phyloP scores from a whole-genome alignment of 1,284 basidiomycete genomes.

The Mycosarcoma maydis region DNA sequence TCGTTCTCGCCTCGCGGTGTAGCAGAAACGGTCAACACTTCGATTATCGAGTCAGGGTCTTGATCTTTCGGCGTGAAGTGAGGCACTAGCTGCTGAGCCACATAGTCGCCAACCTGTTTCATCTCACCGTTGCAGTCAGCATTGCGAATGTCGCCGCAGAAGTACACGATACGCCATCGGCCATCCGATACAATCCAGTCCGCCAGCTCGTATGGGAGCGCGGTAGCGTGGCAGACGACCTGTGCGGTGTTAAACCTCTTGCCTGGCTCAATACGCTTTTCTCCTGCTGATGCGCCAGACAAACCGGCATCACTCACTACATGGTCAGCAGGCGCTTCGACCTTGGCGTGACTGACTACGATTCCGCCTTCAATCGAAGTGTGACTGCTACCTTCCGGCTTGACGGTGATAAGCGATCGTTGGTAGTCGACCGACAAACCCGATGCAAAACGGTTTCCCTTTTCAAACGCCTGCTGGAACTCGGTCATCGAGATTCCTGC shows the following conservation, averaged over 20 bases:
- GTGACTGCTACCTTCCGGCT: slow-evolving; percentile 16
- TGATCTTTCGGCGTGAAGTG: slow-evolving; percentile 21
- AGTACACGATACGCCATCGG: slow-evolving; percentile 32
- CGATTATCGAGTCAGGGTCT: slow-evolving; percentile 36
- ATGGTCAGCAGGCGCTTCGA: slow-evolving; percentile 8
- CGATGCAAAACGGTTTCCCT: slow-evolving; percentile 28
- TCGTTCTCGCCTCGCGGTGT: slow-evolving; percentile 15
- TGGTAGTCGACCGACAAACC: slow-evolving; percentile 34
- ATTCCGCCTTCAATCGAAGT: slow-evolving; percentile 19
- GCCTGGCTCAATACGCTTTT: slow-evolving; percentile 31
- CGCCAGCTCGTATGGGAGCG: slow-evolving; percentile 31
- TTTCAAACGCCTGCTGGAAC: slow-evolving; percentile 70
- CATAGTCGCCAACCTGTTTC: slow-evolving; percentile 16
- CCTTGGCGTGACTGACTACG: slow-evolving; percentile 10
- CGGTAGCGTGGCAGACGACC: slow-evolving; percentile 26
- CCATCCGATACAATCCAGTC: slow-evolving; percentile 34
- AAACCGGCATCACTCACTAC: slow-evolving; percentile 16
- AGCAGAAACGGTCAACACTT: slow-evolving; percentile 32
- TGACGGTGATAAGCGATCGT: slow-evolving; percentile 26
- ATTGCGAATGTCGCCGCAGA: slow-evolving; percentile 32
- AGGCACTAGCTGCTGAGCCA: slow-evolving; percentile 8
- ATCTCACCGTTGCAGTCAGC: slow-evolving; percentile 12
- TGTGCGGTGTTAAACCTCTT: slow-evolving; percentile 32
- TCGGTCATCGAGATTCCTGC: slow-evolving; percentile 77
- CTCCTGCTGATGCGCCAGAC: slow-evolving; percentile 16